phyloP scores from a whole-genome alignment of 208 protist genomes.

The Leishmania turanica region DNA sequence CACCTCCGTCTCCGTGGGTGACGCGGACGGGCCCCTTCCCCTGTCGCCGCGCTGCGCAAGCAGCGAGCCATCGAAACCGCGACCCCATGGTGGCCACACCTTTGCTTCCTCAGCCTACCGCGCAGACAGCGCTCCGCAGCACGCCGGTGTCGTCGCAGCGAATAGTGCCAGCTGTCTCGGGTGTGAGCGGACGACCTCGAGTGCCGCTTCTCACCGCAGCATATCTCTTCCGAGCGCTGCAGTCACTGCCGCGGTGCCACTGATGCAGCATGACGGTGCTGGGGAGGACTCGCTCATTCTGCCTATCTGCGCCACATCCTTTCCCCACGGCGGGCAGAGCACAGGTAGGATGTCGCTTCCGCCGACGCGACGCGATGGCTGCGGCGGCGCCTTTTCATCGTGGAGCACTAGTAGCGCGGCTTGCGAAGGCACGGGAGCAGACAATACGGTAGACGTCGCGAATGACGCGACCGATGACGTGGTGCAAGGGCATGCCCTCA shows the following conservation, averaged over 20 bases:
- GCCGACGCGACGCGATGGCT: not conserved
- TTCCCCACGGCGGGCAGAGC: not conserved
- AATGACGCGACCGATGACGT: not conserved
- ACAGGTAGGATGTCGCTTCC: not conserved
- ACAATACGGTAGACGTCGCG: not conserved
- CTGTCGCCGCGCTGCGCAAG: slow-evolving; percentile 1
- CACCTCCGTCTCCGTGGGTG: slow-evolving; percentile 2
- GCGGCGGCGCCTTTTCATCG: not conserved
- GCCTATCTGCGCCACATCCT: not conserved
- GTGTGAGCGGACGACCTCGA: not conserved
- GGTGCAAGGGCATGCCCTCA: not conserved
- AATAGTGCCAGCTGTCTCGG: not conserved
- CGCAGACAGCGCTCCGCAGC: not conserved
- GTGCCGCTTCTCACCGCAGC: not conserved
- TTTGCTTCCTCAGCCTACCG: not conserved
- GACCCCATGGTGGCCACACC: not conserved
- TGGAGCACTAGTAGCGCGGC: not conserved
- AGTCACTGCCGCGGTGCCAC: not conserved
- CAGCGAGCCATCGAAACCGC: not conserved
- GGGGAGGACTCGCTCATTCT: not conserved
- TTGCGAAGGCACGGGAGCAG: not conserved
- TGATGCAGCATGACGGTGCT: not conserved
- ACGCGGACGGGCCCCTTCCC: not conserved
- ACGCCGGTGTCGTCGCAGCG: not conserved
- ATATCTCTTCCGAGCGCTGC: not conserved